Evolutionary conservation across 176 grass and related monocot species (phyloP).

Genomic region (Aegilops bicornis): DNA sequence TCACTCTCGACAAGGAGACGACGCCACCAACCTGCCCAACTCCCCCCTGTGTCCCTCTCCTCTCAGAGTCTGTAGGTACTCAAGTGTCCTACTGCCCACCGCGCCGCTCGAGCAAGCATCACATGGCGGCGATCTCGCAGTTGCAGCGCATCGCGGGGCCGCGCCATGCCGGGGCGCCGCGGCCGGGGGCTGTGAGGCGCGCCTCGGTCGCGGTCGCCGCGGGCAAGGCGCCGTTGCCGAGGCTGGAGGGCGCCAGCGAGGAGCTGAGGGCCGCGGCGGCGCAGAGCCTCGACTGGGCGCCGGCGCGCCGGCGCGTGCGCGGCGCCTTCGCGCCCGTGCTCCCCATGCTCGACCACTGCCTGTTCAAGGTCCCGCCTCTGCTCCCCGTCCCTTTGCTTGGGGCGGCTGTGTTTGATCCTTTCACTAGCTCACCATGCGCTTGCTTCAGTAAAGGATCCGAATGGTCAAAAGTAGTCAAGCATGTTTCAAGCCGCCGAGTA

Average conservation of each 20-base stretch:
- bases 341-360: conserved; percentile 69
- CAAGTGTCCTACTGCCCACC: not conserved
- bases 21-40: not conserved
- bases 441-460: not conserved
- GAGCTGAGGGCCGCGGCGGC: conserved; percentile 67
- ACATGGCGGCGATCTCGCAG: conserved; percentile 42
- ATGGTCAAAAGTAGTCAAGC: not conserved
- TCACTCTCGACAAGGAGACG: not conserved
- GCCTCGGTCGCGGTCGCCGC: conserved; percentile 10
- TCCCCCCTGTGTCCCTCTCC: not conserved
- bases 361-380: conserved; percentile 69
- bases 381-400: not conserved
- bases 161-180: not conserved
- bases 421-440: not conserved
- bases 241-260: conserved; percentile 69
- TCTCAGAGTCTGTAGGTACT: not conserved
- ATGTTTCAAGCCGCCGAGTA: not conserved
- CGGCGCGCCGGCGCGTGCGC: conserved; percentile 68
- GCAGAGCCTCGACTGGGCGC: conserved; percentile 83
- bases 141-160: conserved; percentile 14
- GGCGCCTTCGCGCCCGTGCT: conserved; percentile 68
- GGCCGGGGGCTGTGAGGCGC: conserved; percentile 10
- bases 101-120: not conserved
- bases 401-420: not conserved
- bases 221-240: not conserved